phyloP scores from a whole-genome alignment of 495 filamentous ascomycete genomes.

The Aspergillus sclerotiicarbonarius region DNA sequence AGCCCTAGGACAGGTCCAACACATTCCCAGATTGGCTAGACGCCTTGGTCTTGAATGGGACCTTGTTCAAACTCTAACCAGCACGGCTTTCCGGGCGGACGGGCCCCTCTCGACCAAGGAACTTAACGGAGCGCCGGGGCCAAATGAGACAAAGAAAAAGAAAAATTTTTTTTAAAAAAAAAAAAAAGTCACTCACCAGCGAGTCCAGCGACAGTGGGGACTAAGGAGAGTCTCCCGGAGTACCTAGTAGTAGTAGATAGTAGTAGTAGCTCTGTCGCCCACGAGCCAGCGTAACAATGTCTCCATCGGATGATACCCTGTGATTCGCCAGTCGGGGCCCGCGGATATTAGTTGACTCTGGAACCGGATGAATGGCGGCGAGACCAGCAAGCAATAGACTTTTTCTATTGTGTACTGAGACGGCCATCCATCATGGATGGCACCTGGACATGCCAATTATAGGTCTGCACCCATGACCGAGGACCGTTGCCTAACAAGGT shows the following conservation, averaged over 20 bases:
- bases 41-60: neutral
- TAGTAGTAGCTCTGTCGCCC: neutral
- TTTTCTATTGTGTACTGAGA: neutral
- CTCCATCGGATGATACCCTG: neutral
- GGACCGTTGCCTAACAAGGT: neutral
- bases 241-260: neutral
- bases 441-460: neutral
- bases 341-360: neutral
- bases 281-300: neutral
- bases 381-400: neutral
- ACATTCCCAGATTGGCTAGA: neutral
- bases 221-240: neutral
- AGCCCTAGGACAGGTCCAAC: neutral
- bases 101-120: neutral
- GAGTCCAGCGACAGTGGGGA: neutral
- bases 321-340: neutral
- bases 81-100: neutral
- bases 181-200: neutral
- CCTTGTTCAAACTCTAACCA: conserved; percentile 4
- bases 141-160: neutral
- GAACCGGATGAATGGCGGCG: neutral
- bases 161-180: neutral
- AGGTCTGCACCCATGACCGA: neutral
- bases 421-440: neutral
- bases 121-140: neutral